These are phyloP conservation scores for Aspergillus brunneoviolaceus DNA, from an alignment of 2,329 filamentous ascomycete species.

Conservation along the genomic window DNA sequence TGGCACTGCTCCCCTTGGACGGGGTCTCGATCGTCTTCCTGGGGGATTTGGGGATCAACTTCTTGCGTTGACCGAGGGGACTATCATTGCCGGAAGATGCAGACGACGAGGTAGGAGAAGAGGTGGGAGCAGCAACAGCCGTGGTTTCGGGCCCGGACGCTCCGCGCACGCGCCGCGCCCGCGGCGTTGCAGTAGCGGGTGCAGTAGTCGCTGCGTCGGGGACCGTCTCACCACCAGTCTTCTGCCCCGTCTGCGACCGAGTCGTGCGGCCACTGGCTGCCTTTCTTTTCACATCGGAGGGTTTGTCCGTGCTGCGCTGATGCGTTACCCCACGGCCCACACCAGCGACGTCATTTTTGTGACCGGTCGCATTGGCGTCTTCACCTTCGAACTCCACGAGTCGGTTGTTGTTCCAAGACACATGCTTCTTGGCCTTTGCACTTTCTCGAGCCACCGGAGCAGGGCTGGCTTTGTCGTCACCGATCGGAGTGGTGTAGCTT, in stretches of 20 bases:
- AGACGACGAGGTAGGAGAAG: conserved; percentile 19
- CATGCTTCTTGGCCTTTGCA: conserved; percentile 27
- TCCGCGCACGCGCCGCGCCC: conserved; percentile 31
- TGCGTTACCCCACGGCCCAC: background rate
- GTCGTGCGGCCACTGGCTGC: conserved; percentile 25
- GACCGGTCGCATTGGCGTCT: conserved; percentile 14
- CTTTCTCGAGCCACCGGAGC: conserved; percentile 7
- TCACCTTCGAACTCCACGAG: conserved; percentile 37
- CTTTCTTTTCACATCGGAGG: conserved; percentile 23
- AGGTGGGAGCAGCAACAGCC: conserved; percentile 6
- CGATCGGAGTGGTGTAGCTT: background rate
- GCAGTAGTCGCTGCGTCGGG: conserved; percentile 22
- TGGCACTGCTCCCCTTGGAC: conserved; percentile 18
- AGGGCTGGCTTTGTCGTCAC: conserved; percentile 9
- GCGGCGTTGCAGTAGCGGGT: conserved; percentile 26
- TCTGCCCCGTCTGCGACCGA: conserved; percentile 22
- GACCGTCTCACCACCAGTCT: conserved; percentile 20
- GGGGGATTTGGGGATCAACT: conserved; percentile 36
- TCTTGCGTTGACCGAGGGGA: conserved; percentile 33
- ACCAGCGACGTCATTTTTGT: conserved; percentile 20
- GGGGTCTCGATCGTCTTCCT: conserved; percentile 21
- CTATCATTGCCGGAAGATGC: conserved; percentile 18
- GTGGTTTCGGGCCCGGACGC: conserved; percentile 24
- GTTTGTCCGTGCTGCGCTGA: conserved; percentile 19
- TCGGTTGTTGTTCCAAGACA: conserved; percentile 41